phyloP scores from a whole-genome alignment of 257 asterid species.

The Fraxinus americana region DNA sequence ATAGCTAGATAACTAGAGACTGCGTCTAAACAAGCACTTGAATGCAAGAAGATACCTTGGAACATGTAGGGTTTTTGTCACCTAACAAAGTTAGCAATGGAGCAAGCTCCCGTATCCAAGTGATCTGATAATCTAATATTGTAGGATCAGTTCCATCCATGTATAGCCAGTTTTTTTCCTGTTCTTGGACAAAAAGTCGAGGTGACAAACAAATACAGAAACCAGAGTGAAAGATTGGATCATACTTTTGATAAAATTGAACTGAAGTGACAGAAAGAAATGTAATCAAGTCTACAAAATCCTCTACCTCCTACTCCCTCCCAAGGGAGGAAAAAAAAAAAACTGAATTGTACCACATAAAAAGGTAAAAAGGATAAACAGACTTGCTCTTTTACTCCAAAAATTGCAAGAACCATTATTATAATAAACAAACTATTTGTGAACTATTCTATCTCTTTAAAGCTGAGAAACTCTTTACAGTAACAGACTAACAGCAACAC shows the following conservation, averaged over 20 bases:
- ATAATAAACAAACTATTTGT: not conserved
- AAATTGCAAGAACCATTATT: not conserved
- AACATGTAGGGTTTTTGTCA: conserved; percentile 53
- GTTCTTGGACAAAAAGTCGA: conserved; percentile 21
- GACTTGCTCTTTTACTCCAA: not conserved
- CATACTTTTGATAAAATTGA: not conserved
- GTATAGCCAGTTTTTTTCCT: conserved; percentile 56
- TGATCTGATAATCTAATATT: conserved; percentile 48
- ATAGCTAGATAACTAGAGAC: not conserved
- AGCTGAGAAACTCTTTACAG: not conserved
- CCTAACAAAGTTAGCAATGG: conserved; percentile 62
- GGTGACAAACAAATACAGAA: conserved; percentile 13
- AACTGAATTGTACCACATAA: not conserved
- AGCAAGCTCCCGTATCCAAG: conserved; percentile 79
- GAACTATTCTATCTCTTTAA: not conserved
- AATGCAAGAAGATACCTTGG: conserved; percentile 62
- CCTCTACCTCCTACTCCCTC: not conserved
- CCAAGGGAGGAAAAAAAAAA: not conserved
- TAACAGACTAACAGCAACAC: not conserved
- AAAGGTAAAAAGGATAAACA: not conserved
- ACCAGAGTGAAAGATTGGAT: not conserved
- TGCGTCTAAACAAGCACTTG: conserved; percentile 16
- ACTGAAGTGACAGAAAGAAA: not conserved
- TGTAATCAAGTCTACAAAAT: not conserved
- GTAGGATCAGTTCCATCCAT: conserved; percentile 51